These are phyloP conservation scores for Aspergillus fischeri DNA, from an alignment of 2,329 filamentous ascomycete genomes.

Conservation along the genomic window DNA sequence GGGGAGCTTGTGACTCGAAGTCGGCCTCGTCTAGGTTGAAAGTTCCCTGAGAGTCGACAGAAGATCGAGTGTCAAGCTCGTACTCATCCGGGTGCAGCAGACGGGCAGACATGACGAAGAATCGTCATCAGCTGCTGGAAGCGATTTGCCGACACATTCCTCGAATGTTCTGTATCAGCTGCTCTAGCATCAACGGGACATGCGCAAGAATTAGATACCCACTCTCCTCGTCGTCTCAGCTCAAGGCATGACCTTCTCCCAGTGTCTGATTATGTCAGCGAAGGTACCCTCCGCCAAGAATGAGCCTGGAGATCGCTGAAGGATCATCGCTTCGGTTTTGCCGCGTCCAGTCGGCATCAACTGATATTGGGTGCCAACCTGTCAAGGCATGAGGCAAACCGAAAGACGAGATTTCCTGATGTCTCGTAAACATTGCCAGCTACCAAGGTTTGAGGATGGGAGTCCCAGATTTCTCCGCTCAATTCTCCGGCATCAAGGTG, in stretches of 20 bases:
- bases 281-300: background rate
- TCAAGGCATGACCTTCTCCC: background rate
- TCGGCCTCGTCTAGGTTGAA: constrained; percentile 42
- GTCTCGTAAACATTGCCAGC: background rate
- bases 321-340: background rate
- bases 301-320: background rate
- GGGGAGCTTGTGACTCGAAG: constrained; percentile 36
- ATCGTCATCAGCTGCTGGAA: constrained; percentile 9
- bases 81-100: constrained; percentile 40
- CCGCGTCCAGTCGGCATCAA: background rate
- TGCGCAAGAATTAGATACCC: background rate
- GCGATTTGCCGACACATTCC: constrained; percentile 13
- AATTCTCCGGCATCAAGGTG: background rate
- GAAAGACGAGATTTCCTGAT: background rate
- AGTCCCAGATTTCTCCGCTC: background rate
- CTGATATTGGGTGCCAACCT: background rate
- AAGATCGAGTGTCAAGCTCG: constrained; percentile 38
- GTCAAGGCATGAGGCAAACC: background rate
- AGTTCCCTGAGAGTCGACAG: constrained; percentile 35
- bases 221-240: constrained; percentile 2
- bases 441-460: background rate
- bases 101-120: constrained; percentile 32
- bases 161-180: constrained; percentile 4
- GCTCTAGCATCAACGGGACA: background rate
- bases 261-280: constrained; percentile 3